A percentile compares a stretch with the other conserved stretches of the same genome.
Conservation (phyloP, 192 early-diverging fungal species). For the Lobosporangium transversale region DNA sequence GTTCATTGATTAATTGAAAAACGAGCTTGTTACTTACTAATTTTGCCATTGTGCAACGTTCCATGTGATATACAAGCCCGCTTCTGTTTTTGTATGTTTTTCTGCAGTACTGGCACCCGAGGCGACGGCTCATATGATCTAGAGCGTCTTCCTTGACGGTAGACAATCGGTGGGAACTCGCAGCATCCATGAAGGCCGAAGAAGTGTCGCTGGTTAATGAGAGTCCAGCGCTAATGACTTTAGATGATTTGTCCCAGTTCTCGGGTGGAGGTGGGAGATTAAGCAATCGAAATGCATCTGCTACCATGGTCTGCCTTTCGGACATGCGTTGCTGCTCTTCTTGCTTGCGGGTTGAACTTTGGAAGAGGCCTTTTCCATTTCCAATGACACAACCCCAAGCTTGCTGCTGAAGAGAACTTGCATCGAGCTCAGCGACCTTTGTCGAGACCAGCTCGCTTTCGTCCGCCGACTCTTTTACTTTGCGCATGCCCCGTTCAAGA, state of each 20-base stretch:
- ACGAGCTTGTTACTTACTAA: slow-evolving; percentile 44
- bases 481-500: slow-evolving; percentile 27
- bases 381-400: slow-evolving; percentile 34
- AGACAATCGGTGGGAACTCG: slow-evolving; percentile 2
- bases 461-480: background rate
- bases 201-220: background rate
- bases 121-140: slow-evolving; percentile 20
- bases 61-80: slow-evolving; percentile 67
- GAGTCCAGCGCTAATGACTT: slow-evolving; percentile 12
- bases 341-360: slow-evolving; percentile 16
- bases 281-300: slow-evolving; percentile 16
- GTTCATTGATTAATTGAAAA: background rate
- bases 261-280: slow-evolving; percentile 20
- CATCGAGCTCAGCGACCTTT: background rate
- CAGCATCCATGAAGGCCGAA: background rate
- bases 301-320: slow-evolving; percentile 23
- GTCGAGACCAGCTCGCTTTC: background rate
- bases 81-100: slow-evolving; percentile 71
- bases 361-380: slow-evolving; percentile 38
- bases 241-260: slow-evolving; percentile 31
- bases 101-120: slow-evolving; percentile 67
- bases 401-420: slow-evolving; percentile 2
- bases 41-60: slow-evolving; percentile 62
- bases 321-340: slow-evolving; percentile 9
- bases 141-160: slow-evolving; percentile 17